These are phyloP conservation scores for Aspergillus ochraceoroseus DNA, from an alignment of 2,329 filamentous ascomycete species.

Conservation along the genomic window DNA sequence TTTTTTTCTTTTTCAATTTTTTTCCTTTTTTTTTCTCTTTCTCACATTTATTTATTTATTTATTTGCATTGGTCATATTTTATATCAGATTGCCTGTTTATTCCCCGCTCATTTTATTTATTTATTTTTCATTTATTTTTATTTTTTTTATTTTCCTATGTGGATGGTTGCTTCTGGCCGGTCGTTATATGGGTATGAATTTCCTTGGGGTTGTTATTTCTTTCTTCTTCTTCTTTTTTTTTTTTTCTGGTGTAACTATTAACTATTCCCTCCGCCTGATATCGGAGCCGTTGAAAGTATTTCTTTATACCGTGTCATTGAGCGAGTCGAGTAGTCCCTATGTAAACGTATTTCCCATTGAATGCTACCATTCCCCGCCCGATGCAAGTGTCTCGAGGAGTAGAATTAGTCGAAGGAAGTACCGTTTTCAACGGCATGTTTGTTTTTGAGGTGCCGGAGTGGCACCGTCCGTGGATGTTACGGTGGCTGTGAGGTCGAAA, in stretches of 20 bases:
- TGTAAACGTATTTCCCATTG: not conserved
- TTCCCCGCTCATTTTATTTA: not conserved
- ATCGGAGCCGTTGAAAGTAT: constrained; percentile 3
- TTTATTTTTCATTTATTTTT: constrained; percentile 9
- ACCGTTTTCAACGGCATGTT: constrained; percentile 5
- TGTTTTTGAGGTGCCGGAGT: constrained; percentile 3
- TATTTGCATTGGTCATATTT: constrained; percentile 1
- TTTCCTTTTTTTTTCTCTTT: constrained; percentile 10
- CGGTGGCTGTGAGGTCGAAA: constrained; percentile 3
- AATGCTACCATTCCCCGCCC: not conserved
- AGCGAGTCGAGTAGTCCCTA: too few species aligned
- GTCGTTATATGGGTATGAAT: not conserved
- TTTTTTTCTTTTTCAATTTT: constrained; percentile 5
- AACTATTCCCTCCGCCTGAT: constrained; percentile 6
- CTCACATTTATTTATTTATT: not conserved
- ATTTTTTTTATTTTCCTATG: constrained; percentile 1
- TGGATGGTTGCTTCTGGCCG: not conserved
- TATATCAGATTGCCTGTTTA: not conserved
- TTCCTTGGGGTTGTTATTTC: not conserved
- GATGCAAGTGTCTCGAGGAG: not conserved
- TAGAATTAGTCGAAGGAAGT: not conserved
- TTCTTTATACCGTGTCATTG: too few species aligned
- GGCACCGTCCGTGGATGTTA: constrained; percentile 7
- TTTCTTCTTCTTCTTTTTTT: constrained; percentile 1
- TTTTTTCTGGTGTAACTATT: constrained; percentile 7